Evolutionary conservation across 805 yeast genomes (phyloP), one percentile per base, ranked within the genome.

Genomic region (Ogataea dorogensis): DNA sequence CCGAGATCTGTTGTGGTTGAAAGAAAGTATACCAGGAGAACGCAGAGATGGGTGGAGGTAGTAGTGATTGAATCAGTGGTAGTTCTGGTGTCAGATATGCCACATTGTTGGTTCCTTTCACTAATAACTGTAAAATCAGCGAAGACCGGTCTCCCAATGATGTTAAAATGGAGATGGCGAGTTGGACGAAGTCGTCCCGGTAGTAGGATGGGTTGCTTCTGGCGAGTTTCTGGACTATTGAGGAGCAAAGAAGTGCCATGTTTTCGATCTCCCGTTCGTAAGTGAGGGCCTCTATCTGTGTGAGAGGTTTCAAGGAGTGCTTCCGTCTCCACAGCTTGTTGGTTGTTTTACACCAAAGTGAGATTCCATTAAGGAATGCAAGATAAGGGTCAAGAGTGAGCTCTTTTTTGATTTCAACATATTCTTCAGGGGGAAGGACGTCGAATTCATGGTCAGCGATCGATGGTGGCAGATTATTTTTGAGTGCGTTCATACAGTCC

Each of bases 401-500:
- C 28, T 62, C 56, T 2, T 48, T 23, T 4, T 16, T 26, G 28
- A 37, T 43, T 18, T 38, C 21, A 10, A 28, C 47, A 20, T 63
- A 53, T 31, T 63, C 80, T 19, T 64, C 70, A 0, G 82, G 81
- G 44, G 73, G 53, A 14, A 70, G 57, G 0, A 79, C 79, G 44
- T 77, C 79, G 50, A 70, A 73, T 45, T 76, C 80, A 35, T 68
- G 73, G 24, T 63, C 57, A 39, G 63, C 60, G 40, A 79, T 72
- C 22, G 73, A 63, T 1, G 83, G 83, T 0, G 77, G 70, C 17
- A 73, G 54, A 49, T 77, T 68, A 33, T 70, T 71, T 43, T 74
- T 74, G 40, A 75, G 70, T 22, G 81, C 68, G 7, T 76, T 71
- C 41, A 72, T 63, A 3, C 75, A 68, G 52, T 79, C 86, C 42